These are phyloP conservation scores for Leptoxyphium fumago DNA, from an alignment of 2,329 filamentous ascomycete genomes.

Conservation along the genomic window DNA sequence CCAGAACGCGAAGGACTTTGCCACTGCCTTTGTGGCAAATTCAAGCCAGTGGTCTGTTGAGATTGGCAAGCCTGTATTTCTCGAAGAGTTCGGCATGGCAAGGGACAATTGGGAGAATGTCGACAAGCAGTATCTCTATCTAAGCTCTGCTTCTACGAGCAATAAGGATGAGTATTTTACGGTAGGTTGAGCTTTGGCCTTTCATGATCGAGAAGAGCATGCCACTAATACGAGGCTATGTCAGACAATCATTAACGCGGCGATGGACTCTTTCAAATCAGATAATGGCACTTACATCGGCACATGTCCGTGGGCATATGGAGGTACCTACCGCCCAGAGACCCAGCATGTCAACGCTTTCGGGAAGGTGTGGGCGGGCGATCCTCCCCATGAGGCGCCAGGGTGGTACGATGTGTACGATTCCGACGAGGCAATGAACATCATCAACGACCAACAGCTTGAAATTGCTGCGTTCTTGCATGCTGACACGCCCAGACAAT, in stretches of 20 bases:
- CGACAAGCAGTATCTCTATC: conserved; percentile 22
- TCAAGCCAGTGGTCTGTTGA: conserved; percentile 21
- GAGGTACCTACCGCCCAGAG: conserved; percentile 25
- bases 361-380: conserved; percentile 27
- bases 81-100: conserved; percentile 28
- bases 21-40: conserved; percentile 20
- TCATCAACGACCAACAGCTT: conserved; percentile 20
- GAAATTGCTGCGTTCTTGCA: neutral
- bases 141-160: conserved; percentile 20
- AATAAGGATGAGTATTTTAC: conserved; percentile 26
- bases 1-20: conserved; percentile 21
- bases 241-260: conserved; percentile 22
- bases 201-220: neutral
- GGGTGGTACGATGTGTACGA: conserved; percentile 28
- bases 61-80: conserved; percentile 24
- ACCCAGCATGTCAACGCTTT: conserved; percentile 24
- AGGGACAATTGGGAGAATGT: conserved; percentile 26
- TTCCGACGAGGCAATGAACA: conserved; percentile 23
- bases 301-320: conserved; percentile 26
- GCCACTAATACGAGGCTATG: neutral
- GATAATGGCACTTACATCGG: conserved; percentile 22
- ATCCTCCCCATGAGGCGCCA: conserved; percentile 25
- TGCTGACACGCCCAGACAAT: neutral
- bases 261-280: conserved; percentile 21
- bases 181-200: conserved; percentile 1